phyloP scores from a whole-genome alignment of 2,329 filamentous ascomycete genomes.

The Paecilomyces formosus region DNA sequence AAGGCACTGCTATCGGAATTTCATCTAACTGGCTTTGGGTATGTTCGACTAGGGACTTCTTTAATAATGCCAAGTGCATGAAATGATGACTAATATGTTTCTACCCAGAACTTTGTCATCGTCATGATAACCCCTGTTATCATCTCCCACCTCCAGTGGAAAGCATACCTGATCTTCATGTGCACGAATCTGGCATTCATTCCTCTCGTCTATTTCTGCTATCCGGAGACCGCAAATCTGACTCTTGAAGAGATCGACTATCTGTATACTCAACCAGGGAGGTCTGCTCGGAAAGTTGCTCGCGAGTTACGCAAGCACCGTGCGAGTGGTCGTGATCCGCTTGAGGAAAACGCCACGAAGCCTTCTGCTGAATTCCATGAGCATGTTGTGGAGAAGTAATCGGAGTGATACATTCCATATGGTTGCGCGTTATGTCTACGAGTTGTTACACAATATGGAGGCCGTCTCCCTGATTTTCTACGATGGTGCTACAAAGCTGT shows the following conservation, averaged over 20 bases:
- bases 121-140: conserved; percentile 29
- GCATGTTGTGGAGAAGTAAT: not conserved
- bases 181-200: conserved; percentile 25
- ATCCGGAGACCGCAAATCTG: conserved; percentile 38
- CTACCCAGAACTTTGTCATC: conserved; percentile 37
- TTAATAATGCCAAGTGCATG: not conserved
- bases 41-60: conserved; percentile 1
- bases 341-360: not conserved
- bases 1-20: conserved; percentile 44
- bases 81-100: conserved; percentile 5
- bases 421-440: not conserved
- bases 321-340: not conserved
- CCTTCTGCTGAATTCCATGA: not conserved
- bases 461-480: not conserved
- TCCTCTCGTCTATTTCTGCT: conserved; percentile 42
- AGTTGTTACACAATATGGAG: not conserved
- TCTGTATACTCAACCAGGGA: conserved; percentile 11
- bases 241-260: conserved; percentile 40
- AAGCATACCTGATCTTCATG: conserved; percentile 31
- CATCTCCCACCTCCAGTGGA: conserved; percentile 25
- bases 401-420: not conserved
- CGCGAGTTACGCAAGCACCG: not conserved
- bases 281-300: not conserved
- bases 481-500: not conserved
- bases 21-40: conserved; percentile 43